Conservation (phyloP, 768 basidiomycete species). For the Coprinopsis marcescibilis region DNA sequence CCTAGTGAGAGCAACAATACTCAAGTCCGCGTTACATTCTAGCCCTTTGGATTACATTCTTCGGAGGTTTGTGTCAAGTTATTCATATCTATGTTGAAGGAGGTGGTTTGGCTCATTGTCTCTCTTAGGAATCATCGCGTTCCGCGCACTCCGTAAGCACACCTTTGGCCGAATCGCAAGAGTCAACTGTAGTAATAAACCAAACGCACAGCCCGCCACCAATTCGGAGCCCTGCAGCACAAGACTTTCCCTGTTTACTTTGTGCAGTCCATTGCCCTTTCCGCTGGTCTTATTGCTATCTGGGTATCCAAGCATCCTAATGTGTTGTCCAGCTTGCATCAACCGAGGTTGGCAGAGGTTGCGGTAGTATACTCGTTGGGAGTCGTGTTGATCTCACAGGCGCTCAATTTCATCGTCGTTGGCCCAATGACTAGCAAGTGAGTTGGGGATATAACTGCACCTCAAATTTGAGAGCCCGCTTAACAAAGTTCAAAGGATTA, state of each 20-base stretch:
- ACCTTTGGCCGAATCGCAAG: neutral
- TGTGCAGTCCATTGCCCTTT: constrained; percentile 47
- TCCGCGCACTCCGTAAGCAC: constrained; percentile 49
- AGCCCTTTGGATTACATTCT: constrained; percentile 64
- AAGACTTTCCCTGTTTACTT: constrained; percentile 76
- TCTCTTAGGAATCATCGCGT: constrained; percentile 51
- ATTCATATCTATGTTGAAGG: neutral
- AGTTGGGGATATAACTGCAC: constrained; percentile 15
- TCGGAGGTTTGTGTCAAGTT: constrained; percentile 41
- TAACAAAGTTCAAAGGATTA: constrained; percentile 57
- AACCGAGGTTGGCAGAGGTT: constrained; percentile 52
- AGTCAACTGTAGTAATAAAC: too few species aligned
- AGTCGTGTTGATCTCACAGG: constrained; percentile 41
- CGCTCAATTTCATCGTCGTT: constrained; percentile 60
- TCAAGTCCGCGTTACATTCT: neutral
- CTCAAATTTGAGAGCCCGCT: neutral
- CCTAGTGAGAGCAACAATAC: neutral
- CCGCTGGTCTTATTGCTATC: constrained; percentile 46
- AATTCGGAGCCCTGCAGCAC: constrained; percentile 71
- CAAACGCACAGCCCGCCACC: constrained; percentile 51
- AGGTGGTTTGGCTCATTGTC: neutral
- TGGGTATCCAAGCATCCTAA: constrained; percentile 57
- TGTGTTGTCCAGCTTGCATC: constrained; percentile 41
- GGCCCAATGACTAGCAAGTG: constrained; percentile 70
- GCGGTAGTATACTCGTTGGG: constrained; percentile 57